Conservation (phyloP, 164 flowering plant genomes). For the Protea cynaroides region DNA sequence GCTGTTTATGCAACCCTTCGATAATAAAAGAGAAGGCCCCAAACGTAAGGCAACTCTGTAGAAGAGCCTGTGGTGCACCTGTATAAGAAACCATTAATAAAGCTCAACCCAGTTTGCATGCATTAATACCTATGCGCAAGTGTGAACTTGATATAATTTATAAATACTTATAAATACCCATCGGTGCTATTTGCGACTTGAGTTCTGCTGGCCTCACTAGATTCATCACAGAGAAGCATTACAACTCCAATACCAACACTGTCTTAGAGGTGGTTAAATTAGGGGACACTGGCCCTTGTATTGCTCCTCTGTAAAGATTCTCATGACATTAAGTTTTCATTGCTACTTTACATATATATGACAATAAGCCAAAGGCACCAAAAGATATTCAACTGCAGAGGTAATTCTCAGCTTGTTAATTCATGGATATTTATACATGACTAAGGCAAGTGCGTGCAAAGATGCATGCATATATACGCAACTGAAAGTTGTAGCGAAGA, state of each 20-base stretch:
- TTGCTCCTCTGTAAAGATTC: too few relatives aligned
- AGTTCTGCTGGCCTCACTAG: too few relatives aligned
- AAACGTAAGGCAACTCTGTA: constrained; percentile 76
- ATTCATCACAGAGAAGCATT: too few relatives aligned
- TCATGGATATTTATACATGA: not conserved
- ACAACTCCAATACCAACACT: too few relatives aligned
- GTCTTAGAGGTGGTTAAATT: too few relatives aligned
- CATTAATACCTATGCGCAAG: not conserved
- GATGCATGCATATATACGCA: not conserved
- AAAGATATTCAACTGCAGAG: not conserved
- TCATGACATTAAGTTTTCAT: too few relatives aligned
- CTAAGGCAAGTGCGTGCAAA: not conserved
- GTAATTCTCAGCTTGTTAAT: not conserved
- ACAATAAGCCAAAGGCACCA: not conserved
- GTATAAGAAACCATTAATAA: constrained; percentile 10
- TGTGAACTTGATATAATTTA: not conserved
- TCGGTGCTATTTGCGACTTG: too few relatives aligned
- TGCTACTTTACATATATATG: too few relatives aligned
- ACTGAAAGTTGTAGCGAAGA: not conserved
- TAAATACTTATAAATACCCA: too few relatives aligned
- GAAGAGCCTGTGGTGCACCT: constrained; percentile 86
- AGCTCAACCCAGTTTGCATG: not conserved
- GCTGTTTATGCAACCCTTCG: constrained; percentile 74
- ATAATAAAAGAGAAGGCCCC: constrained; percentile 76
- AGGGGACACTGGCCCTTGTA: too few relatives aligned